Conservation (phyloP, 2,329 filamentous ascomycete genomes). For the Xylariaceae sp. region DNA sequence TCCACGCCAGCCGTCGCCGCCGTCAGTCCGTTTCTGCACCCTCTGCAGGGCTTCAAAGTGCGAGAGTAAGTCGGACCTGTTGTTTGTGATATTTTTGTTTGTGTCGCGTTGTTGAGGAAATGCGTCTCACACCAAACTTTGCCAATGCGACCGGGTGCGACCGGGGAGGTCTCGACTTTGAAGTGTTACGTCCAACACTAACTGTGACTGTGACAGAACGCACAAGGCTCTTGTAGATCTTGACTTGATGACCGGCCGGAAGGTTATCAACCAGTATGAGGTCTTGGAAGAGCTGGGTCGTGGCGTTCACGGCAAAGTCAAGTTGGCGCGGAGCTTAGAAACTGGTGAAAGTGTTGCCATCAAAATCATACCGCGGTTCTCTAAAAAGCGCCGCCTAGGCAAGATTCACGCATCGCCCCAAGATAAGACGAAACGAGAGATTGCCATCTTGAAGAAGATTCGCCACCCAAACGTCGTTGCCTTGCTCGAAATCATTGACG, state of each 20-base stretch:
- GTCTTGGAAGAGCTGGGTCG: constrained; percentile 94
- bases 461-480: constrained; percentile 96
- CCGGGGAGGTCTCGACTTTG: not conserved
- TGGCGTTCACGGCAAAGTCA: constrained; percentile 96
- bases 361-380: constrained; percentile 96
- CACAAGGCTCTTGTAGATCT: constrained; percentile 90
- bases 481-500: constrained; percentile 94
- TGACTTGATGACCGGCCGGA: constrained; percentile 84
- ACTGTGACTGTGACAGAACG: constrained; percentile 52
- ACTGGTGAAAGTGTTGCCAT: constrained; percentile 84
- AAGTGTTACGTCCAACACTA: constrained; percentile 6
- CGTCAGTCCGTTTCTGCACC: constrained; percentile 65
- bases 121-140: too few species aligned
- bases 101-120: not conserved
- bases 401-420: constrained; percentile 68
- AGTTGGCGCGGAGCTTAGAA: constrained; percentile 78
- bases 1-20: constrained; percentile 49
- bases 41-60: constrained; percentile 69
- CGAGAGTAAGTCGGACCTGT: constrained; percentile 63
- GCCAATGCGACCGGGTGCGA: too few species aligned
- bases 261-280: constrained; percentile 97
- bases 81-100: constrained; percentile 7
- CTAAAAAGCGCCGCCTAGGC: constrained; percentile 88
- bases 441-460: constrained; percentile 97
- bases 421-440: constrained; percentile 90